These are phyloP conservation scores for Rhizopus delemar DNA, from an alignment of 371 early-diverging fungal genomes.

Conservation along the genomic window DNA sequence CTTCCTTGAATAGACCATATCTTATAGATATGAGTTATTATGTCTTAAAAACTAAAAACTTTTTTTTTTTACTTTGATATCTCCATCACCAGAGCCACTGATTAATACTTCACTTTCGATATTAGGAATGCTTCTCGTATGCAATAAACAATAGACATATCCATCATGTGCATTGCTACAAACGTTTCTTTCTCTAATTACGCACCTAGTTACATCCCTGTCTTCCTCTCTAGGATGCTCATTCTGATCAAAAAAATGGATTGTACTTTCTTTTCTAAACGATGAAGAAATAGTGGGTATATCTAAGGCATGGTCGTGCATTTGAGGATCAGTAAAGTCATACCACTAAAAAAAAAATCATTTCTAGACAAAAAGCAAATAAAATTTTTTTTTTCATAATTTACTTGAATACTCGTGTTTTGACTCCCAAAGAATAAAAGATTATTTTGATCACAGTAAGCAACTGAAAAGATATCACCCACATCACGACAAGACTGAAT, in stretches of 20 bases:
- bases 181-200: constrained; percentile 57
- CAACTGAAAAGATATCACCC: constrained; percentile 75
- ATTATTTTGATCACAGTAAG: constrained; percentile 54
- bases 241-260: constrained; percentile 28
- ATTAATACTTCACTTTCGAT: constrained; percentile 61
- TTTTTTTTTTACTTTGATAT: constrained; percentile 52
- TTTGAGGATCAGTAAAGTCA: constrained; percentile 54
- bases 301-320: constrained; percentile 38
- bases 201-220: constrained; percentile 45
- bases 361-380: no score
- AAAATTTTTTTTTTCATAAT: background rate
- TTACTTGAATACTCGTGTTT: constrained; percentile 80
- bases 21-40: constrained; percentile 28
- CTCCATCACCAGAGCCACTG: constrained; percentile 76
- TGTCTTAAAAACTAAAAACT: background rate
- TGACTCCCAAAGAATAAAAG: constrained; percentile 77
- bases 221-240: constrained; percentile 19
- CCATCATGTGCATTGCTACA: constrained; percentile 72
- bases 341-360: constrained; percentile 47
- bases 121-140: constrained; percentile 56
- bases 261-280: constrained; percentile 31
- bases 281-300: constrained; percentile 37
- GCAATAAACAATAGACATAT: constrained; percentile 71
- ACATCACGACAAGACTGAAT: constrained; percentile 75
- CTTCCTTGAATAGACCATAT: constrained; percentile 59